phyloP scores from a whole-genome alignment of 768 basidiomycete genomes.

The Suillus fuscotomentosus region DNA sequence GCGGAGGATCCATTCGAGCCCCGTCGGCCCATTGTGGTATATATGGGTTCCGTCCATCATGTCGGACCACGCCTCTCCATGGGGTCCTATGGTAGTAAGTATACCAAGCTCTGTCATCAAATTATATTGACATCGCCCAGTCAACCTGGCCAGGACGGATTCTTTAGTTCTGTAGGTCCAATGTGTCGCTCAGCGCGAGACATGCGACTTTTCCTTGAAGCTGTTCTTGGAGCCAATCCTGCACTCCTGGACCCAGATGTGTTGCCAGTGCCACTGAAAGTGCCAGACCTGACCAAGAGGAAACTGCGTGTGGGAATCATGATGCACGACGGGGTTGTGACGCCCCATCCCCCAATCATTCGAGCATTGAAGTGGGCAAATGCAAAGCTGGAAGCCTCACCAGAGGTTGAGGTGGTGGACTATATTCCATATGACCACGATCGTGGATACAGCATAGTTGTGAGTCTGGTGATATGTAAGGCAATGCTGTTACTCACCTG shows the following conservation, averaged over 20 bases:
- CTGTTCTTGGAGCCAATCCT: slow-evolving; percentile 32
- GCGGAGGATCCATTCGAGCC: slow-evolving; percentile 39
- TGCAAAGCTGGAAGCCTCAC: slow-evolving; percentile 32
- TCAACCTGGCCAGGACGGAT: slow-evolving; percentile 31
- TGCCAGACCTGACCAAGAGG: slow-evolving; percentile 24
- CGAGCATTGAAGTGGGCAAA: slow-evolving; percentile 39
- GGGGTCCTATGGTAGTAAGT: slow-evolving; percentile 19
- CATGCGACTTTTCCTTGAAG: slow-evolving; percentile 11
- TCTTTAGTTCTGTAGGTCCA: slow-evolving; percentile 35
- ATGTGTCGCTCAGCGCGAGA: slow-evolving; percentile 25
- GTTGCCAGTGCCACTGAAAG: slow-evolving; percentile 26
- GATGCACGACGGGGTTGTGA: slow-evolving; percentile 36
- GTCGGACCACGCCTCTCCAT: slow-evolving; percentile 26
- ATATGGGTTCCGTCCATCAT: slow-evolving; percentile 41
- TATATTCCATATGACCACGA: slow-evolving; percentile 37
- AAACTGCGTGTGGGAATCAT: slow-evolving; percentile 32
- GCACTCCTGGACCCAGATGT: slow-evolving; percentile 40
- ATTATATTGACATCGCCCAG: slow-evolving; percentile 15
- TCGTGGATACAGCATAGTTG: slow-evolving; percentile 33
- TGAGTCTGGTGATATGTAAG: slow-evolving; percentile 13
- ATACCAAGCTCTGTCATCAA: not conserved
- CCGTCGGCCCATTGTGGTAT: slow-evolving; percentile 37
- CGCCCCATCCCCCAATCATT: slow-evolving; percentile 40
- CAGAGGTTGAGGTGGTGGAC: slow-evolving; percentile 34
- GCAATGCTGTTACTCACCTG: not conserved